A percentile compares a stretch with the other conserved stretches of the same genome.
These are phyloP conservation scores for Coemansia asiatica DNA, from an alignment of 192 early-diverging fungal genomes.

Conservation along the genomic window DNA sequence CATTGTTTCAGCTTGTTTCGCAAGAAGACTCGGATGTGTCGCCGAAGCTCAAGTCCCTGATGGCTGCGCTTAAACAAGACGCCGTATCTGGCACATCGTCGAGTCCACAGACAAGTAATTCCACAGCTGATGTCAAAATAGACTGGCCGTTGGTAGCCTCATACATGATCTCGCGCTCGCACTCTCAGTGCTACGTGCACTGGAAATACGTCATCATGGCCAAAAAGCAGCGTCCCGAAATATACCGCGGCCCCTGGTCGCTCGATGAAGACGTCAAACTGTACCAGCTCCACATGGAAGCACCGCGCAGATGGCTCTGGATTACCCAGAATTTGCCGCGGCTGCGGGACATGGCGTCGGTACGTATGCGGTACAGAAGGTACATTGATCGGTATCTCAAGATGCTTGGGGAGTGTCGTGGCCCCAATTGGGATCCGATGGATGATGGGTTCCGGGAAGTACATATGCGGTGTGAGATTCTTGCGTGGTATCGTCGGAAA, in stretches of 20 bases:
- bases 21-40: neutral
- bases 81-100: neutral
- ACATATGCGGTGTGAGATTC: constrained; percentile 44
- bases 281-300: constrained; percentile 12
- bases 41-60: neutral
- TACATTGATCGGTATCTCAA: constrained; percentile 21
- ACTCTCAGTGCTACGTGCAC: constrained; percentile 23
- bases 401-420: constrained; percentile 29
- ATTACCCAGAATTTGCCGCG: constrained; percentile 18
- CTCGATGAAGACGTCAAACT: constrained; percentile 31
- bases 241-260: constrained; percentile 26
- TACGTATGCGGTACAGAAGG: neutral
- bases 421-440: constrained; percentile 36
- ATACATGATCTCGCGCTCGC: constrained; percentile 22
- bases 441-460: constrained; percentile 38
- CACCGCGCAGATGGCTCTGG: constrained; percentile 14
- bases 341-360: neutral
- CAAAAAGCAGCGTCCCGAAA: neutral
- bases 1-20: neutral
- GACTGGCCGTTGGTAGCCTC: constrained; percentile 28
- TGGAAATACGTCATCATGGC: neutral
- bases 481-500: constrained; percentile 19
- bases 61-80: neutral
- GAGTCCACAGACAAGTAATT: neutral
- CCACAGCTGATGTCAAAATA: neutral